Evolutionary conservation across 306 rosid species (phyloP).

Genomic region (Casuarina glauca): DNA sequence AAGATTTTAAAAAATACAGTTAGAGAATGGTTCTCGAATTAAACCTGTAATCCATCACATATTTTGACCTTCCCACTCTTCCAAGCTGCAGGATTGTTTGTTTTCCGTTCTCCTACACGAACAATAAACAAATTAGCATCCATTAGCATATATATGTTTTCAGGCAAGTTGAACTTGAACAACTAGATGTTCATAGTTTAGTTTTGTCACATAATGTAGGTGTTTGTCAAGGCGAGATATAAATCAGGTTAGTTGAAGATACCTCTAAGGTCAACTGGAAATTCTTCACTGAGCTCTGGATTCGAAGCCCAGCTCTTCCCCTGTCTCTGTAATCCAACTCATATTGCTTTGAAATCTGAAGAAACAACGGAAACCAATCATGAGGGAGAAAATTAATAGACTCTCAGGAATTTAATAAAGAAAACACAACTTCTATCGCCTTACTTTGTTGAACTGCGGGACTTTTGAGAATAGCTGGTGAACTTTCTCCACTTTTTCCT

Average conservation of each 20-base stretch:
- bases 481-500: constrained; percentile 53
- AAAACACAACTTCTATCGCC: constrained; percentile 3
- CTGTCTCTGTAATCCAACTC: constrained; percentile 89
- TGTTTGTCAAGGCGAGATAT: background rate
- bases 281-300: constrained; percentile 78
- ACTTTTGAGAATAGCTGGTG: constrained; percentile 69
- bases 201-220: background rate
- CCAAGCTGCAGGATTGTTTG: constrained; percentile 87
- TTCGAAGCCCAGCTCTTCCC: constrained; percentile 68
- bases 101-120: constrained; percentile 64
- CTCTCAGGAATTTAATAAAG: background rate
- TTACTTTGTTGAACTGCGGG: constrained; percentile 81
- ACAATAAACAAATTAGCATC: constrained; percentile 21
- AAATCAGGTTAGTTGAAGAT: constrained; percentile 8
- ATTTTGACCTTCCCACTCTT: constrained; percentile 72
- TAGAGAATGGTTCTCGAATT: constrained; percentile 7
- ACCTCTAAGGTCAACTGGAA: constrained; percentile 92
- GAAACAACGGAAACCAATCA: constrained; percentile 5
- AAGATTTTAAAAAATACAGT: background rate
- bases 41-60: constrained; percentile 93
- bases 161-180: too few relatives aligned
- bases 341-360: constrained; percentile 69
- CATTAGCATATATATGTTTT: background rate
- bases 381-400: background rate
- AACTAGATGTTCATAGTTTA: too few relatives aligned